Evolutionary conservation across 2,329 filamentous ascomycete genomes (phyloP).

Genomic region (Claviceps sorghi): DNA sequence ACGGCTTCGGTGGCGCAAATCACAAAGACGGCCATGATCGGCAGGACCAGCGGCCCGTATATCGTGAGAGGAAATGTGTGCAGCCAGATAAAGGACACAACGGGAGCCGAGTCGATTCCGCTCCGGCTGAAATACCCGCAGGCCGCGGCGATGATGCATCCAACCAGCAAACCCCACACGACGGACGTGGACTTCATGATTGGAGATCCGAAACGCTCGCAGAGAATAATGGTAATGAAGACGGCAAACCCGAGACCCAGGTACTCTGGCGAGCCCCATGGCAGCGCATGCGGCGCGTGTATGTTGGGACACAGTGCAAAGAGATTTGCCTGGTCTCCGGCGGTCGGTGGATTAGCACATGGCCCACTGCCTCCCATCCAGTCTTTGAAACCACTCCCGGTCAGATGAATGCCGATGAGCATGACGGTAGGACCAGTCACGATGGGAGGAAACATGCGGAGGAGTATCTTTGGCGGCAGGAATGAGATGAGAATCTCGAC

Average conservation of each 20-base stretch:
- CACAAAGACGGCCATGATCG: constrained; percentile 54
- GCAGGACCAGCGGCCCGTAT: constrained; percentile 60
- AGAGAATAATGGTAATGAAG: constrained; percentile 64
- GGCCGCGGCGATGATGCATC: constrained; percentile 66
- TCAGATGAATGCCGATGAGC: constrained; percentile 60
- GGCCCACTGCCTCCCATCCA: constrained; percentile 63
- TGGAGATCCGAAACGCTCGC: constrained; percentile 66
- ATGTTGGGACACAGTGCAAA: constrained; percentile 53
- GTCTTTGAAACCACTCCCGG: constrained; percentile 56
- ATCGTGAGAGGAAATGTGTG: constrained; percentile 59
- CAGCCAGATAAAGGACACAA: constrained; percentile 64
- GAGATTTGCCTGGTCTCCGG: constrained; percentile 24
- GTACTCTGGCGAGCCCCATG: constrained; percentile 67
- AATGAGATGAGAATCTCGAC: constrained; percentile 64
- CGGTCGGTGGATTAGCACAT: constrained; percentile 33
- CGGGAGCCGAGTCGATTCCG: constrained; percentile 58
- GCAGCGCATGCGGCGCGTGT: constrained; percentile 53
- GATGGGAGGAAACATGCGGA: constrained; percentile 65
- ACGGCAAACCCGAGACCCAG: constrained; percentile 68
- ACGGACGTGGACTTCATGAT: constrained; percentile 75
- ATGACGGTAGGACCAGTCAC: constrained; percentile 58
- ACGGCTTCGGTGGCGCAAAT: constrained; percentile 69
- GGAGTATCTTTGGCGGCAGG: constrained; percentile 51
- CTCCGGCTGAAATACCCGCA: constrained; percentile 63
- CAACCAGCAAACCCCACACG: constrained; percentile 56